Conservation (phyloP, 768 basidiomycete genomes). For the Leccinum imitatum region DNA sequence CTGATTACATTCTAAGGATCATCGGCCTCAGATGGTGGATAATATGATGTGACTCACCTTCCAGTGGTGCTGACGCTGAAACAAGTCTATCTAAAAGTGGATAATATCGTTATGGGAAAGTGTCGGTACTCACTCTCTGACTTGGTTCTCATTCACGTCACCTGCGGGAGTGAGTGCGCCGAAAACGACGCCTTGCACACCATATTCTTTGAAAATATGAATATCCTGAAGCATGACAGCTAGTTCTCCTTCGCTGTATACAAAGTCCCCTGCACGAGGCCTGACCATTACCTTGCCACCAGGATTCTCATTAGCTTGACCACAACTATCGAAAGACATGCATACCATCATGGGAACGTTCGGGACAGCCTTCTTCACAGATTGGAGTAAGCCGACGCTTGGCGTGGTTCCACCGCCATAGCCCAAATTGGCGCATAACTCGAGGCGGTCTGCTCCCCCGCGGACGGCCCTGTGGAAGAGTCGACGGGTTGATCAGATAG, state of each 20-base stretch:
- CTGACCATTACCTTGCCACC: constrained; percentile 69
- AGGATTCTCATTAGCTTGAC: neutral
- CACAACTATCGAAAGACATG: constrained; percentile 26
- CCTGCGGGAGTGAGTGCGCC: constrained; percentile 59
- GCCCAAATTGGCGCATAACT: constrained; percentile 68
- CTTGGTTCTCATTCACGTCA: constrained; percentile 55
- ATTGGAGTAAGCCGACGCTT: constrained; percentile 66
- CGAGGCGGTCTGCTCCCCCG: constrained; percentile 75
- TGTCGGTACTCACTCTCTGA: constrained; percentile 41
- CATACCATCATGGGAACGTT: constrained; percentile 69
- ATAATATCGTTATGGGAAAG: neutral
- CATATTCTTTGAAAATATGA: constrained; percentile 52
- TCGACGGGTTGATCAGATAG: constrained; percentile 6
- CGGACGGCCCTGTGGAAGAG: constrained; percentile 53
- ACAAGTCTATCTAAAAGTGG: constrained; percentile 43
- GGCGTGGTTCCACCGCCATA: constrained; percentile 83
- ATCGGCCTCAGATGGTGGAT: neutral
- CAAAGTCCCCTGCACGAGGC: constrained; percentile 76
- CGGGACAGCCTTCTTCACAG: constrained; percentile 49
- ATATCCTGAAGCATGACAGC: constrained; percentile 78
- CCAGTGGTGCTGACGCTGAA: constrained; percentile 54
- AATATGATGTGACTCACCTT: constrained; percentile 44
- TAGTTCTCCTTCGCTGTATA: constrained; percentile 66
- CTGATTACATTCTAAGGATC: constrained; percentile 35
- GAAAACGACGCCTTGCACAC: constrained; percentile 66